Percentiles rank a stretch among this genome's conserved stretches.
These are phyloP conservation scores for Sphaerulina vaccinii DNA, from an alignment of 2,329 filamentous ascomycete genomes.

Conservation along the genomic window DNA sequence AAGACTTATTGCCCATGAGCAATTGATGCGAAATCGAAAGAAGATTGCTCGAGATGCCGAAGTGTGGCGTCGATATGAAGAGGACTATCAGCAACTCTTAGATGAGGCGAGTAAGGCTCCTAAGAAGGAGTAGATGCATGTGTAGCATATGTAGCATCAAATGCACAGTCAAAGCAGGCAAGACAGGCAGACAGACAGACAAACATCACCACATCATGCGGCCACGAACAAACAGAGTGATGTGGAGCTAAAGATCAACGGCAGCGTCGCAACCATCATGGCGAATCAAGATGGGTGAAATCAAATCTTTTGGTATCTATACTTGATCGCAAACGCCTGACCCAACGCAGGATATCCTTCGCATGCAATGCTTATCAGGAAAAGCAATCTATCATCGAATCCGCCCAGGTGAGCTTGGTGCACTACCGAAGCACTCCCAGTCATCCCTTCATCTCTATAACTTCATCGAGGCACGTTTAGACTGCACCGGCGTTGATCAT, in stretches of 20 bases:
- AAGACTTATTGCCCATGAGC: conserved; percentile 66
- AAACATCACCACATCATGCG: background rate
- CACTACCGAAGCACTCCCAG: conserved; percentile 8
- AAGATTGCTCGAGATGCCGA: conserved; percentile 64
- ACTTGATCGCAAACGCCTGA: conserved; percentile 7
- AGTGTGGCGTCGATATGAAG: conserved; percentile 53
- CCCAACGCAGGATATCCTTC: conserved; percentile 11
- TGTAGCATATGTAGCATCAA: background rate
- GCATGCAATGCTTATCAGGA: conserved; percentile 7
- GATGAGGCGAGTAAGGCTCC: background rate
- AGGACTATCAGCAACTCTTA: conserved; percentile 21
- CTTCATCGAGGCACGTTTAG: conserved; percentile 15
- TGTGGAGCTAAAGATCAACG: background rate
- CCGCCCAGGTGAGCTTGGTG: conserved; percentile 8
- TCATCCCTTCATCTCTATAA: conserved; percentile 6
- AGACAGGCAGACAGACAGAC: background rate
- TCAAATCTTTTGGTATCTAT: conserved; percentile 16
- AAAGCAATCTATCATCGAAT: conserved; percentile 1
- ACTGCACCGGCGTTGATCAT: conserved; percentile 88
- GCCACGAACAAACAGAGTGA: background rate
- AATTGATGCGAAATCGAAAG: conserved; percentile 62
- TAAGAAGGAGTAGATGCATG: background rate
- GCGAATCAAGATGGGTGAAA: background rate
- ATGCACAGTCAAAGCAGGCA: background rate
- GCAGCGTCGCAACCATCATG: background rate